These are phyloP conservation scores for Trametes punicea DNA, from an alignment of 768 basidiomycete species.

Conservation along the genomic window DNA sequence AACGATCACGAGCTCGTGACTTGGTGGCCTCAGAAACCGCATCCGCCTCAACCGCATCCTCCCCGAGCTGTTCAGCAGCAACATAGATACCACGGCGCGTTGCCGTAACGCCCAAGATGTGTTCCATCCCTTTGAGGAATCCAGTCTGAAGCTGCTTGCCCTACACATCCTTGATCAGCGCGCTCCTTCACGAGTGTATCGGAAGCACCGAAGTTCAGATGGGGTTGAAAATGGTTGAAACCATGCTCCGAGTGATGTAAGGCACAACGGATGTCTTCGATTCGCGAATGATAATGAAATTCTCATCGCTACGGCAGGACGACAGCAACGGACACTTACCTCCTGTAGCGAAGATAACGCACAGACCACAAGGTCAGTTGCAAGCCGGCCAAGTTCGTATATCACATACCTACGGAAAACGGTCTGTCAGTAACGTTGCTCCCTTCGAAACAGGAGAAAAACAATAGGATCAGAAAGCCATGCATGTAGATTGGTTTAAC, in stretches of 20 bases:
- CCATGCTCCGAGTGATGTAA: slow-evolving; percentile 61
- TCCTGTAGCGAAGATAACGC: slow-evolving; percentile 33
- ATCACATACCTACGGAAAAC: slow-evolving; percentile 24
- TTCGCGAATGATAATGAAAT: slow-evolving; percentile 63
- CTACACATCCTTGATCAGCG: slow-evolving; percentile 35
- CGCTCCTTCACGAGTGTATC: neutral
- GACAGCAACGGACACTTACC: slow-evolving; percentile 33
- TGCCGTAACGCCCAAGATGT: slow-evolving; percentile 56
- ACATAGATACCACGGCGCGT: neutral
- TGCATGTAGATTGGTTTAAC: slow-evolving; percentile 54
- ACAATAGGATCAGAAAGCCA: slow-evolving; percentile 35
- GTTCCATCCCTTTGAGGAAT: slow-evolving; percentile 80
- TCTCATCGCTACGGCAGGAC: slow-evolving; percentile 44
- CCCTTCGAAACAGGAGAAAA: slow-evolving; percentile 24
- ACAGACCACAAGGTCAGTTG: neutral
- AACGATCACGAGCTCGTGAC: slow-evolving; percentile 56
- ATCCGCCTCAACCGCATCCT: slow-evolving; percentile 61
- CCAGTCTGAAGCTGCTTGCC: slow-evolving; percentile 71
- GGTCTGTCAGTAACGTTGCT: slow-evolving; percentile 20
- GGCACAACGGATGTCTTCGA: slow-evolving; percentile 56
- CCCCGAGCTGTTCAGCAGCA: slow-evolving; percentile 30
- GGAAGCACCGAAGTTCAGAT: slow-evolving; percentile 44
- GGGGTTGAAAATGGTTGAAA: slow-evolving; percentile 67
- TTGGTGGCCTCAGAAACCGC: slow-evolving; percentile 50
- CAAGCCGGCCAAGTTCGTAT: too few species aligned